Conservation (phyloP, 257 asterid genomes). For the Paraleonurus japonicus region DNA sequence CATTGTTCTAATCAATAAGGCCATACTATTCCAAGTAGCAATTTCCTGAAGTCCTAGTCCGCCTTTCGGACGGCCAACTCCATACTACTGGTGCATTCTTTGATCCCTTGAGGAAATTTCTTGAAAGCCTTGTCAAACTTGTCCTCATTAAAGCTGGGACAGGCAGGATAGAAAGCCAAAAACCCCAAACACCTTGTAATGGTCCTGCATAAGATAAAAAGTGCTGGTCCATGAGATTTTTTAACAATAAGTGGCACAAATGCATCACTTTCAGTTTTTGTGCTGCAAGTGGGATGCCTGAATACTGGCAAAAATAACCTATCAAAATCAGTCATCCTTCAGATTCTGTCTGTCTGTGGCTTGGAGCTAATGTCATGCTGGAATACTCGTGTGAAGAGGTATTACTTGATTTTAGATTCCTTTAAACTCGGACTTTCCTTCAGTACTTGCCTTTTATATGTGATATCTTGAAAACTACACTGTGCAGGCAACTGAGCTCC, state of each 20-base stretch:
- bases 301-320: neutral
- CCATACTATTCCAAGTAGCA: neutral
- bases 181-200: neutral
- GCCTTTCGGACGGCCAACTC: neutral
- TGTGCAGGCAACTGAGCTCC: slow-evolving; percentile 74
- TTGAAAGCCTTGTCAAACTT: too few relatives aligned
- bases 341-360: slow-evolving; percentile 88
- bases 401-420: slow-evolving; percentile 16
- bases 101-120: neutral
- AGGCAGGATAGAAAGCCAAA: neutral
- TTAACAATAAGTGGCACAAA: neutral
- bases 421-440: slow-evolving; percentile 6
- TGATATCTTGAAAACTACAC: slow-evolving; percentile 20
- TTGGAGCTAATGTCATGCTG: slow-evolving; percentile 97
- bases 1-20: neutral
- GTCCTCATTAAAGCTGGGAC: neutral
- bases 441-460: neutral
- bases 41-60: neutral
- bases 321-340: neutral
- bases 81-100: neutral
- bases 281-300: neutral
- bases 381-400: slow-evolving; percentile 93
- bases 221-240: neutral
- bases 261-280: neutral
- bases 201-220: neutral